Evolutionary conservation across 345 rosid genomes (phyloP).

Genomic region (Brassica rapa): DNA sequence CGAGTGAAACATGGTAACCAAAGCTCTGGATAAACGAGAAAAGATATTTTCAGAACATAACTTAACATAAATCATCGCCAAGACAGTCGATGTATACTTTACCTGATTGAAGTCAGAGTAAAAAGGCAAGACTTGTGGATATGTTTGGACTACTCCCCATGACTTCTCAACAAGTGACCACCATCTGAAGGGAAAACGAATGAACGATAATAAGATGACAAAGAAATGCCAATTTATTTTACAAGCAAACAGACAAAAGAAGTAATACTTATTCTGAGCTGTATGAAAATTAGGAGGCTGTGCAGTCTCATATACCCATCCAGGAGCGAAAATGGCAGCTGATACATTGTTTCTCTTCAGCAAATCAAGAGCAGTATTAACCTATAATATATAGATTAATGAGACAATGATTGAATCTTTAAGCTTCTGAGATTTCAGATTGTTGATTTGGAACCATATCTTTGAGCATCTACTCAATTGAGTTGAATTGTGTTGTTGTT

Average conservation of each 20-base stretch:
- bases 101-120: conserved; percentile 85
- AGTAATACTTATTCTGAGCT: conserved; percentile 77
- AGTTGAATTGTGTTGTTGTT: conserved; percentile 6
- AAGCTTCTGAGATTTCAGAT: not conserved
- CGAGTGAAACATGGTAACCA: conserved; percentile 63
- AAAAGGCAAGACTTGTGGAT: conserved; percentile 72
- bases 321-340: conserved; percentile 91
- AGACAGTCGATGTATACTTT: not conserved
- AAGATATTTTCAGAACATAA: not conserved
- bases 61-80: conserved; percentile 18
- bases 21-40: conserved; percentile 51
- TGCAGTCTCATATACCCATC: conserved; percentile 78
- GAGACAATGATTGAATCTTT: not conserved
- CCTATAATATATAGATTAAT: conserved; percentile 40
- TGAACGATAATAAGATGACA: not conserved
- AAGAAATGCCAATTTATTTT: not conserved
- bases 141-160: conserved; percentile 63
- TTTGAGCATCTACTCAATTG: not conserved
- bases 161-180: conserved; percentile 83
- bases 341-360: conserved; percentile 69
- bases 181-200: conserved; percentile 57
- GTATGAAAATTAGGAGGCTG: conserved; percentile 75
- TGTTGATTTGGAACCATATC: not conserved
- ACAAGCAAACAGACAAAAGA: not conserved
- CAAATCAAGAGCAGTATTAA: conserved; percentile 69